Evolutionary conservation across 495 filamentous ascomycete genomes (phyloP).

Genomic region (Wilcoxina mikolae): DNA sequence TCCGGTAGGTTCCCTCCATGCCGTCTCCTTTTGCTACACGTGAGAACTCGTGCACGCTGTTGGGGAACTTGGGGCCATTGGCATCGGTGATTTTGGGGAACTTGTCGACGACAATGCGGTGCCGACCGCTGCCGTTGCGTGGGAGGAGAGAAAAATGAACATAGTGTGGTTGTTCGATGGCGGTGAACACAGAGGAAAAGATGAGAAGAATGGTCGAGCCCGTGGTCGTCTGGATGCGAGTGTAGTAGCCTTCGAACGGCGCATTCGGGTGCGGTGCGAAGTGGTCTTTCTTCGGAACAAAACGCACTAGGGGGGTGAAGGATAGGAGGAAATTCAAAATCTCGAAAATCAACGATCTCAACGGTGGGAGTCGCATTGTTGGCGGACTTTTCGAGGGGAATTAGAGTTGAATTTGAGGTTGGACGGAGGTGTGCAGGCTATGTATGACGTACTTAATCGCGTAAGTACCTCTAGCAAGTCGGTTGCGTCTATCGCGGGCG

Average conservation of each 20-base stretch:
- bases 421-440: no score
- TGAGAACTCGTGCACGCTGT: conserved; percentile 16
- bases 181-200: conserved; percentile 29
- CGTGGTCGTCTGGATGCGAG: conserved; percentile 33
- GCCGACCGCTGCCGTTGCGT: neutral
- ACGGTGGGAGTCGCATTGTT: conserved; percentile 4
- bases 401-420: no score
- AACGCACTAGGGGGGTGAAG: conserved; percentile 11
- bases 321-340: conserved; percentile 14
- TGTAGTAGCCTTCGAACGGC: conserved; percentile 38
- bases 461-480: no score
- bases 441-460: no score
- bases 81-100: conserved; percentile 19
- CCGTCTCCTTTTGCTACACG: conserved; percentile 3
- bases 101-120: conserved; percentile 9
- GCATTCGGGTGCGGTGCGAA: conserved; percentile 30
- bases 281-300: conserved; percentile 19
- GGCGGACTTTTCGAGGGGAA: no score
- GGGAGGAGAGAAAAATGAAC: conserved; percentile 37
- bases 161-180: conserved; percentile 29
- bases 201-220: conserved; percentile 28
- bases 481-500: no score
- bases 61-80: neutral
- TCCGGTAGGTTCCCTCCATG: neutral
- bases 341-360: conserved; percentile 15